Base-by-base conservation (phyloP, 2,329 filamentous ascomycete genomes). In the Paracoccidioides brasiliensis region DNA sequence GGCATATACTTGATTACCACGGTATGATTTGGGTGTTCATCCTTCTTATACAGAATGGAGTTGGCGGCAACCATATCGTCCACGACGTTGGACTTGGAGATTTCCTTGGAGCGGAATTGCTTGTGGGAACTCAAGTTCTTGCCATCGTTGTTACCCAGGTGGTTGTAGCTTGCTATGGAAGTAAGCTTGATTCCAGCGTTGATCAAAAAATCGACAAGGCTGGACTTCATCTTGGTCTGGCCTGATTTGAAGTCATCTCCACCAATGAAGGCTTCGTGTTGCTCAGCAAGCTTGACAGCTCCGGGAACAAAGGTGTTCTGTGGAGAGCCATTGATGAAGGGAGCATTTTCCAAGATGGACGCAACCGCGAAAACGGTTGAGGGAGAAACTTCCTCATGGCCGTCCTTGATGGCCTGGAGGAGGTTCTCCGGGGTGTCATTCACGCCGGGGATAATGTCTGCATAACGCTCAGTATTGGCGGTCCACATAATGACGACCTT, bases 1-100 rank as follows among this genome's bases (percentile, higher is more conserved):
- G 93, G 93, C 90, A 98, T 95, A 79, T 98, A 98, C 82, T 98
- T 98, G 83, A 98, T 98, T 64, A 98, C 93, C 58, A 98, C 93
- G 58, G 88, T 94, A 78, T 98, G 93, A 71, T 98, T 90, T 2
- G 93, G 93, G 73, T 97, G 90, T 77, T 98, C 93, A 64, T 85
- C 90, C 66, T 88, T 78, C 74, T 85, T 83, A 79, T 98, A 98
- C 56, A 98, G 80, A 52, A 97, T 84, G 52, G 75, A 78, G 78
- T 98, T 98, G 67, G 93, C 91, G 67, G 89, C 90, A 58, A 98
- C 93, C 93, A 98, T 98, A 78, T 98, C 93, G 70, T 98, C 93
- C 55, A 98, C 93, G 10, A 98, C 93, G 70, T 96, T 98, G 66
- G 89, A 95, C 80, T 98, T 98, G 75, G 88, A 95, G 64, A 98